Percentiles rank a stretch among this genome's conserved stretches.
phyloP scores from a whole-genome alignment of 495 filamentous ascomycete species.

The Tuber brumale region DNA sequence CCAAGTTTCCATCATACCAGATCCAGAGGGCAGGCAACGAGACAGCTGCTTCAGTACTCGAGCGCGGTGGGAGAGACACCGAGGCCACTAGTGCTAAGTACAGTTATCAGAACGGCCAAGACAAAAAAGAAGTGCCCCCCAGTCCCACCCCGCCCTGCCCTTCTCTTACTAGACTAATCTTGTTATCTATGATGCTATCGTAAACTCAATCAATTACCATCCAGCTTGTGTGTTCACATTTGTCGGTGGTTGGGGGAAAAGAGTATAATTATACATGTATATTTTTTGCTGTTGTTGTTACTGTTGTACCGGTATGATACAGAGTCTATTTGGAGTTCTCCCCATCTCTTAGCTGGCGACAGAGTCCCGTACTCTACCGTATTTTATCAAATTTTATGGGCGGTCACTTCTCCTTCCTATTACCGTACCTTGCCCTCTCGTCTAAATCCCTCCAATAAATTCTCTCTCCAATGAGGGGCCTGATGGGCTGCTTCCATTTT shows the following conservation, averaged over 20 bases:
- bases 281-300: background rate
- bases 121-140: background rate
- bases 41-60: background rate
- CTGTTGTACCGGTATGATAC: background rate
- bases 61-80: background rate
- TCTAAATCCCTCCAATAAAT: slow-evolving; percentile 26
- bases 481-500: slow-evolving; percentile 41
- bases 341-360: slow-evolving; percentile 15
- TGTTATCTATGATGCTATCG: background rate
- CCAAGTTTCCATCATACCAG: slow-evolving; percentile 20
- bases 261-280: background rate
- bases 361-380: slow-evolving; percentile 21
- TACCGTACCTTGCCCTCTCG: slow-evolving; percentile 23
- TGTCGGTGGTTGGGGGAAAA: background rate
- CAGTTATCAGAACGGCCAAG: slow-evolving; percentile 2
- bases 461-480: slow-evolving; percentile 32
- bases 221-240: background rate
- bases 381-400: slow-evolving; percentile 29
- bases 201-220: background rate
- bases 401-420: slow-evolving; percentile 28
- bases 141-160: background rate
- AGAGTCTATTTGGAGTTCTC: slow-evolving; percentile 18
- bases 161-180: background rate
- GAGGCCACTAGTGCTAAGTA: background rate
- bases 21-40: slow-evolving; percentile 13